Conservation (phyloP, 2,329 filamentous ascomycete genomes). For the Akanthomyces dipterigenus region DNA sequence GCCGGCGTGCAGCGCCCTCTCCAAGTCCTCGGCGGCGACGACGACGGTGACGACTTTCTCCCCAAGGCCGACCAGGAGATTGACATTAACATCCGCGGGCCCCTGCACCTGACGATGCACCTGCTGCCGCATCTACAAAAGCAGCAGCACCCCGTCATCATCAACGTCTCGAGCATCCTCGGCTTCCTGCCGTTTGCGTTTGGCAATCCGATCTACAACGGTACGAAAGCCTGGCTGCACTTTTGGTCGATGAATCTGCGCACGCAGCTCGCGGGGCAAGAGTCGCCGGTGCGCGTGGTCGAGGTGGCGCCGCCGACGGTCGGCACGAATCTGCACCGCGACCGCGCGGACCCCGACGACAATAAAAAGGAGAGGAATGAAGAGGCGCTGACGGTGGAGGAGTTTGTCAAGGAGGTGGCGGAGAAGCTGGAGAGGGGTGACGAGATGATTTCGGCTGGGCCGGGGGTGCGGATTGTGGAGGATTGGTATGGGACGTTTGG, state of each 20-base stretch:
- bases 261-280: constrained; percentile 36
- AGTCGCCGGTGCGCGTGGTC: constrained; percentile 39
- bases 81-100: constrained; percentile 50
- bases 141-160: constrained; percentile 35
- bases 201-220: constrained; percentile 53
- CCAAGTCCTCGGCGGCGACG: constrained; percentile 30
- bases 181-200: constrained; percentile 46
- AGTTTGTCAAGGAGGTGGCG: constrained; percentile 45
- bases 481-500: constrained; percentile 38
- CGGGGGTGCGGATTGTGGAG: constrained; percentile 21
- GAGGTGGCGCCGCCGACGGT: constrained; percentile 52
- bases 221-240: constrained; percentile 52
- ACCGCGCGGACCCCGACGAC: constrained; percentile 48
- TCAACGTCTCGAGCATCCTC: constrained; percentile 49
- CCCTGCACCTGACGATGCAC: constrained; percentile 46
- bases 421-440: constrained; percentile 38
- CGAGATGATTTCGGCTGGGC: constrained; percentile 34
- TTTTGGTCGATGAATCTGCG: constrained; percentile 50
- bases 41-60: constrained; percentile 37
- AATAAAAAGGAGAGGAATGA: constrained; percentile 51
- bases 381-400: constrained; percentile 36
- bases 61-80: constrained; percentile 49
- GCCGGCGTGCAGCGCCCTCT: constrained; percentile 51
- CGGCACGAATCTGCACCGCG: constrained; percentile 47
- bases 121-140: constrained; percentile 43